These are phyloP conservation scores for Musa schizocarpa DNA, from an alignment of 176 grass and related monocot genomes.

Conservation along the genomic window DNA sequence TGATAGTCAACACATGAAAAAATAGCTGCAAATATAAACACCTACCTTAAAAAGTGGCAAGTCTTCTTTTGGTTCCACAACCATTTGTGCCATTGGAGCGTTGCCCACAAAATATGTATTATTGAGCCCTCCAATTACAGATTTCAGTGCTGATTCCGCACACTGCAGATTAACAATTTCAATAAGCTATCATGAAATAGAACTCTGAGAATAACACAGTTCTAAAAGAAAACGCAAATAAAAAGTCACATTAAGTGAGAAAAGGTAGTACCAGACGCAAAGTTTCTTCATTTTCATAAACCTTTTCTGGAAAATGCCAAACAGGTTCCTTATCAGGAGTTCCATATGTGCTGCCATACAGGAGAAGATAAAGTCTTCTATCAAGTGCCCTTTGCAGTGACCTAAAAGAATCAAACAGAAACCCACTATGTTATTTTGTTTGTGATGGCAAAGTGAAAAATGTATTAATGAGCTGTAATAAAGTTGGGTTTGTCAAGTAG, in stretches of 20 bases:
- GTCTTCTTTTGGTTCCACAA: constrained; percentile 40
- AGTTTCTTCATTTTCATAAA: constrained; percentile 81
- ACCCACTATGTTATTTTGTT: neutral
- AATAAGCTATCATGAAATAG: neutral
- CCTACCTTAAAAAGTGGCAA: constrained; percentile 53
- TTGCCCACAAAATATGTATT: constrained; percentile 96
- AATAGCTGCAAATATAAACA: neutral
- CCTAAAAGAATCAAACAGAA: constrained; percentile 31
- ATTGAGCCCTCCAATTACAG: constrained; percentile 62
- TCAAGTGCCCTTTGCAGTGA: constrained; percentile 86
- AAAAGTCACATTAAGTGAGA: neutral
- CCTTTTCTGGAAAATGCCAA: constrained; percentile 98
- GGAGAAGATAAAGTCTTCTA: constrained; percentile 78
- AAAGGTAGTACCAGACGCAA: constrained; percentile 47
- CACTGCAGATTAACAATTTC: constrained; percentile 42
- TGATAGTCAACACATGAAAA: neutral
- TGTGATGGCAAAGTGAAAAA: neutral
- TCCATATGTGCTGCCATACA: constrained; percentile 59
- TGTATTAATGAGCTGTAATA: neutral
- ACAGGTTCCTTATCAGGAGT: constrained; percentile 48
- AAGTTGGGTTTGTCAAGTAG: neutral
- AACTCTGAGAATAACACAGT: neutral
- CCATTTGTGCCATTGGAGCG: constrained; percentile 92
- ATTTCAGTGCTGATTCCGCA: constrained; percentile 76
- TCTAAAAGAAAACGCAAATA: neutral